Evolutionary conservation across 495 filamentous ascomycete species (phyloP), one percentile per base, ranked within the genome.

Genomic region (Penicillium verhagenii): DNA sequence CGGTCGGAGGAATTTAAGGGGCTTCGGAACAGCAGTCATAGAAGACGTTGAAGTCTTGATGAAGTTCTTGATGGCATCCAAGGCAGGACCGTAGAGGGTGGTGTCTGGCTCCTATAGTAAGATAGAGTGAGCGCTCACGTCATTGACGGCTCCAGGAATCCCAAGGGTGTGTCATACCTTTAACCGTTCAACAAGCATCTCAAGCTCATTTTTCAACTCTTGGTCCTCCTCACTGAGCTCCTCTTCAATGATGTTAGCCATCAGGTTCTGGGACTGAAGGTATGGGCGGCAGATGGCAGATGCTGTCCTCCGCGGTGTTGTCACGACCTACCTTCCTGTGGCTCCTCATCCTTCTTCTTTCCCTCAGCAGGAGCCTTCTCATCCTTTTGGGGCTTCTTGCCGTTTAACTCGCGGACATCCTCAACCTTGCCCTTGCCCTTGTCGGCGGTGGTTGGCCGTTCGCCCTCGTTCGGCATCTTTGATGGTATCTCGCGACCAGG

Each of bases 41-140:
- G 94, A 99, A 35, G 90, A 96, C 38, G 94, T 99, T 37, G 94
- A 96, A 37, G 95, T 99, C 76, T 96, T 97, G 76, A 99, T 99
- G 64, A 88, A 94, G 63, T 83, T 89, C 78, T 96, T 96, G 82
- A 99, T 97, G 50, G 90, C 86, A 67, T 97, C 91, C 58, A 99
- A 78, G 38, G 94, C 87, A 50, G 92, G 86, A 65, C 88, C 91
- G 75, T 99, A 97, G 58, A 97, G 89, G 53, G 82, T 82, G 31
- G 83, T 82, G 70, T 99, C 89, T 38, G 86, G 77, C 76, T 96
- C 94, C 90, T 96, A 72, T 42, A 56, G 39, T 10, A 28, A 53
- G 45, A 26, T 47, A 52, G 59, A 54, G 56, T 64, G 49, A 59
- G 59, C 47, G 52, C 66, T 52, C 64, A 60, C 63, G 63, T 66